A percentile compares a stretch with the other conserved stretches of the same genome.
These are phyloP conservation scores for Trichoderma koningii DNA, from an alignment of 2,329 filamentous ascomycete species.

Conservation along the genomic window DNA sequence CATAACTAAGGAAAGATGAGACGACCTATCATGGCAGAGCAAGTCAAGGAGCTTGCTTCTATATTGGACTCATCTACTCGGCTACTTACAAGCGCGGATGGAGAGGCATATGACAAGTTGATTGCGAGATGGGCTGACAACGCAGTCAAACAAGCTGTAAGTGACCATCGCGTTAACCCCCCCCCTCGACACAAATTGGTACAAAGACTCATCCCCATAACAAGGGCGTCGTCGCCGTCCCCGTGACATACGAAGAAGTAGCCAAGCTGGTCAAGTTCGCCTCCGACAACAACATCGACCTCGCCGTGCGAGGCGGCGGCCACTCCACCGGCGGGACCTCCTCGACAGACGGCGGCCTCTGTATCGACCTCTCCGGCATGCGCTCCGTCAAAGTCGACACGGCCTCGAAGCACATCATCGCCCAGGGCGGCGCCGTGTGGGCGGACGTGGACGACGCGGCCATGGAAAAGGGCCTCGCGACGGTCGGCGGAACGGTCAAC, in stretches of 20 bases:
- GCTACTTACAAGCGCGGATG: background rate
- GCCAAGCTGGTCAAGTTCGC: constrained; percentile 33
- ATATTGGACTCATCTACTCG: constrained; percentile 10
- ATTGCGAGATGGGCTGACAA: constrained; percentile 18
- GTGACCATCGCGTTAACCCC: background rate
- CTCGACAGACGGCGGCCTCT: constrained; percentile 52
- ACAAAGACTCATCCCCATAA: background rate
- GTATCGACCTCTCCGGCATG: constrained; percentile 58
- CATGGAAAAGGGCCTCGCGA: constrained; percentile 53
- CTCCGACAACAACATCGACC: constrained; percentile 44
- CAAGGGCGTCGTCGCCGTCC: constrained; percentile 46
- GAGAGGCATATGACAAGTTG: constrained; percentile 1
- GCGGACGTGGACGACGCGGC: constrained; percentile 55
- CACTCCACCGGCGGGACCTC: constrained; percentile 56
- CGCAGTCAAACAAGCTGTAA: constrained; percentile 12
- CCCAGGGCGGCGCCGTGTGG: constrained; percentile 55
- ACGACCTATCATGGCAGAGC: background rate
- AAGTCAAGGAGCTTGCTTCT: constrained; percentile 10
- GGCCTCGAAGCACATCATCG: constrained; percentile 47
- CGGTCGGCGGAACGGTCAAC: constrained; percentile 63
- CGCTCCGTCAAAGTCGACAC: constrained; percentile 50
- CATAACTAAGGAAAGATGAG: background rate
- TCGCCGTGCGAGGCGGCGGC: constrained; percentile 57
- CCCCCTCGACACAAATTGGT: background rate
- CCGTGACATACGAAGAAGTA: constrained; percentile 42